These are phyloP conservation scores for Penicillium sp. DNA, from an alignment of 2,329 filamentous ascomycete species.

Conservation along the genomic window DNA sequence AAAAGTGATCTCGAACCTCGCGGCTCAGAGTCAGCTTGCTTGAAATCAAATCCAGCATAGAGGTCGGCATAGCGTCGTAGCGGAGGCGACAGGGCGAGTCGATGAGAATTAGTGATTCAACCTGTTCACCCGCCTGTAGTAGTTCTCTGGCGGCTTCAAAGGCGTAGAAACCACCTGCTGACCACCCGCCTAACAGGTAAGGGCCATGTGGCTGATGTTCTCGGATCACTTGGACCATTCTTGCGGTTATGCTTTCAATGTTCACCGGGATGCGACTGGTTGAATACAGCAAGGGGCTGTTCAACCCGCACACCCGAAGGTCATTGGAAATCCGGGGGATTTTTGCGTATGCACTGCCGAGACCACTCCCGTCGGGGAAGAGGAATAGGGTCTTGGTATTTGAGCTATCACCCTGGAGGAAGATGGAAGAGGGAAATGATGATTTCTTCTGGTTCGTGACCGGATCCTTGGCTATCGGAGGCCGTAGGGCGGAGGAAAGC, in stretches of 20 bases:
- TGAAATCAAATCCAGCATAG: background rate
- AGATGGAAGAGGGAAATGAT: background rate
- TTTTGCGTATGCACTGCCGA: background rate
- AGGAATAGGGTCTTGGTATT: background rate
- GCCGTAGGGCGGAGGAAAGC: background rate
- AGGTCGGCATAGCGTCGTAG: conserved; percentile 27
- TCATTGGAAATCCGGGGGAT: background rate
- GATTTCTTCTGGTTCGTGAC: background rate
- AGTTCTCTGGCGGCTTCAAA: conserved; percentile 60
- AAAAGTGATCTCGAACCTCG: background rate
- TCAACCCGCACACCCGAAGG: background rate
- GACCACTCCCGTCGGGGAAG: background rate
- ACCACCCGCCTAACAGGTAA: conserved; percentile 64
- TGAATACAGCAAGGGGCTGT: background rate
- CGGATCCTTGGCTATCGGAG: too few relatives aligned
- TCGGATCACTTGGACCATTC: conserved; percentile 21
- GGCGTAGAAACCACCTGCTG: conserved; percentile 64
- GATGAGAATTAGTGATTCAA: conserved; percentile 59
- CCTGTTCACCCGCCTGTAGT: conserved; percentile 47
- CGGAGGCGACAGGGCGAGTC: conserved; percentile 57
- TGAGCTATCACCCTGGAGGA: background rate
- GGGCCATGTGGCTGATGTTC: conserved; percentile 44
- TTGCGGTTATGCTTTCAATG: background rate
- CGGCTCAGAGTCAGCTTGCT: background rate
- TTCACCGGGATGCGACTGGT: background rate